Evolutionary conservation across 192 early-diverging fungal species (phyloP), one percentile per base, ranked within the genome.

Genomic region (Martensiomyces pterosporus): DNA sequence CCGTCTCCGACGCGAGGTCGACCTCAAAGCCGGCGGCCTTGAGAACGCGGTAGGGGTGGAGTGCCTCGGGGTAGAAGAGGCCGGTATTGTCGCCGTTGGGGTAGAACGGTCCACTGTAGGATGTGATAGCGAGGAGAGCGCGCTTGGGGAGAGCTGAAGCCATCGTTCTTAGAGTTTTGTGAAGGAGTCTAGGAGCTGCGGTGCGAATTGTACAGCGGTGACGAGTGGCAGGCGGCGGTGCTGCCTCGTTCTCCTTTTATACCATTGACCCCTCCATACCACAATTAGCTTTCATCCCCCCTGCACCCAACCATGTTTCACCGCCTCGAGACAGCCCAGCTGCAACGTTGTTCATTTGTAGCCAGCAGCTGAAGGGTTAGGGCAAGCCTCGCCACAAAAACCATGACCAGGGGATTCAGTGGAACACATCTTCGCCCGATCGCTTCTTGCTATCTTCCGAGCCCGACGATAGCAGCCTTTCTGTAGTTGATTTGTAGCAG

Each of bases 1-100:
- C 79, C 0, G 79, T 80, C 42, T 80, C 79, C 0, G 77, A 79
- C 1, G 79, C 79, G 15, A 80, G 42, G 9, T 76, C 79, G 0
- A 80, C 77, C 22, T 64, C 55, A 39, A 80, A 80, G 6, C 79
- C 79, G 15, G 74, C 68, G 1, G 47, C 47, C 1, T 24, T 57
- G 14, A 80, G 47, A 5, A 60, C 74, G 6, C 46, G 49, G 41
- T 75, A 80, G 2, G 79, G 77, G 27, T 80, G 79, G 3, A 79
- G 64, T 0, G 74, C 79, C 50, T 80, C 79, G 19, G 64, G 68
- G 43, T 76, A 80, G 60, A 79, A 80, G 14, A 80, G 44, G 4
- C 79, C 79, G 10, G 79, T 80, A 15, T 47, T 51, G 25, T 67
- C 60, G 19, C 79, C 79, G 55, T 80, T 76, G 12, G 59, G 49